These are phyloP conservation scores for Candida sp. DNA, from an alignment of 1,139 yeast genomes.

Conservation along the genomic window DNA sequence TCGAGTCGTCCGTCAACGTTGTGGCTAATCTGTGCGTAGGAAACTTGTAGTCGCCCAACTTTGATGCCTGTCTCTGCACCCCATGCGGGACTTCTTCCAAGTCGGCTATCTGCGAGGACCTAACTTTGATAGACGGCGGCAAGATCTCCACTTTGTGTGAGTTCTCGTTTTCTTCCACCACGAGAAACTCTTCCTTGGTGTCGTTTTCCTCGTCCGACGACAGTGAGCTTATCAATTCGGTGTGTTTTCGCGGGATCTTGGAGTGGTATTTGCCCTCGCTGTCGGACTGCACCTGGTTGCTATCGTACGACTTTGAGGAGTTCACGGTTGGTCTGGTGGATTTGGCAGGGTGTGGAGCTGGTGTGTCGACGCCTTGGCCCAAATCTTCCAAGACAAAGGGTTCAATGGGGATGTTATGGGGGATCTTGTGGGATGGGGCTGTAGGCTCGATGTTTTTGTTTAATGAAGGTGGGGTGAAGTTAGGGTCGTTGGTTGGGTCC, in stretches of 20 bases:
- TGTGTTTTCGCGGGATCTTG: slow-evolving; percentile 46
- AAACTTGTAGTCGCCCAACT: slow-evolving; percentile 68
- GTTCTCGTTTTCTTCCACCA: background rate
- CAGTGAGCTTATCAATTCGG: slow-evolving; percentile 40
- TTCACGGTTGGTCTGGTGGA: slow-evolving; percentile 12
- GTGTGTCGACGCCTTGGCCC: slow-evolving; percentile 74
- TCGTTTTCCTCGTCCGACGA: slow-evolving; percentile 30
- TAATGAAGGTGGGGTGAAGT: slow-evolving; percentile 73
- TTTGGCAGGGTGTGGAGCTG: slow-evolving; percentile 57
- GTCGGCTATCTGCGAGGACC: slow-evolving; percentile 82
- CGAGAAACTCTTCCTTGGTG: background rate
- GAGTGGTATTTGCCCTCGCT: slow-evolving; percentile 25
- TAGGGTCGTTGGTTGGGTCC: slow-evolving; percentile 86
- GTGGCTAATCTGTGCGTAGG: slow-evolving; percentile 87
- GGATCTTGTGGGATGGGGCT: slow-evolving; percentile 75
- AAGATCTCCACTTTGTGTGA: slow-evolving; percentile 19
- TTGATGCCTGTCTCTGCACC: slow-evolving; percentile 81
- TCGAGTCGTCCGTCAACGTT: slow-evolving; percentile 71
- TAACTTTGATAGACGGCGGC: slow-evolving; percentile 55
- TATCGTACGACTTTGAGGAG: slow-evolving; percentile 11
- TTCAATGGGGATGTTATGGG: slow-evolving; percentile 73
- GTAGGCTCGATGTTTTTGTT: slow-evolving; percentile 67
- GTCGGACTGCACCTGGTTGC: slow-evolving; percentile 9
- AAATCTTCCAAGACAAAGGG: slow-evolving; percentile 80
- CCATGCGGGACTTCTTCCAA: slow-evolving; percentile 98